Evolutionary conservation across 169 alveolate genomes (phyloP), one percentile per base, ranked within the genome.

Genomic region (Plasmodium vinckei): DNA sequence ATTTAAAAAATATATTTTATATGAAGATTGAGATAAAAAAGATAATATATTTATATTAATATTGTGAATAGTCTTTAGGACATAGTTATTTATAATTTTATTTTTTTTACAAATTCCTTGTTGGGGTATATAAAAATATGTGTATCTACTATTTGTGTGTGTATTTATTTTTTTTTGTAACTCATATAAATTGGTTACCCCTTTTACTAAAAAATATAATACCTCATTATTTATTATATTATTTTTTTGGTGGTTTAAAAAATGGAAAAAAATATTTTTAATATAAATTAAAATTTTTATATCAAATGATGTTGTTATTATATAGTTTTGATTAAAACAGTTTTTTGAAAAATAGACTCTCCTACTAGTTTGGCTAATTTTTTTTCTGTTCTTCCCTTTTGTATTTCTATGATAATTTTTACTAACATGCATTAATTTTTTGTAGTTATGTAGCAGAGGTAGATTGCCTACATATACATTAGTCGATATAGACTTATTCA

Each of bases 261-360:
- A 39, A 42, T 63, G 47, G 7, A 49, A 57, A 42, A 77, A 1
- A 51, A 61, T 49, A 33, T 77, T 63, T 49, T 64, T 77, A 27
- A 64, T 64, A 27, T 63, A 77, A 63, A 77, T 53, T 54, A 77
- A 77, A 33, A 64, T 64, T 77, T 44, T 77, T 25, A 77, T n/a
- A 23, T 77, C 23, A 42, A 77, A 77, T 21, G 88, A 77, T 27
- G 72, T 21, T 12, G 44, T 64, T 67, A 77, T 63, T 21, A 15
- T 23, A 6, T 77, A 77, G 15, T 49, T 42, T 47, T 64, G 21
- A 4, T 77, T 77, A 33, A 27, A 46, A 27, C 42, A 46, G 39
- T 67, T 39, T 67, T 67, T n/a, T 17, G n/a, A 39, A 19, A 17
- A 42, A 44, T 33, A 15, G 9, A 44, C 17, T 10, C 49, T 21